These are phyloP conservation scores for Aureobasidium sp. DNA, from an alignment of 2,329 filamentous ascomycete species.

Conservation along the genomic window DNA sequence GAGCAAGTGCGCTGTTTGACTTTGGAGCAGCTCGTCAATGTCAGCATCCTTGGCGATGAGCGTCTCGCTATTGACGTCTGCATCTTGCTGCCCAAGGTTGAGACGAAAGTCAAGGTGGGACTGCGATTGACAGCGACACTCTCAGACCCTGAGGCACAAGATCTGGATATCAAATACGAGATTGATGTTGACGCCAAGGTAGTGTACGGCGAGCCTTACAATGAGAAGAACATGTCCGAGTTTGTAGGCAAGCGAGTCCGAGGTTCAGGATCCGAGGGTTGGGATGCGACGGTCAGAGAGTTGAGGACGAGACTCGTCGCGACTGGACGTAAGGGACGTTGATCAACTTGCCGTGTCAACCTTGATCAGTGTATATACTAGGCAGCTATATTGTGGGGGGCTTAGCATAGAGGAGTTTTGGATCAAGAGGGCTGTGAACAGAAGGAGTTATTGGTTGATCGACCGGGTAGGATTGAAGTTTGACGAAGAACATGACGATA, in stretches of 20 bases:
- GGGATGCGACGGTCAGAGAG: constrained; percentile 39
- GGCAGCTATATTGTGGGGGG: not conserved
- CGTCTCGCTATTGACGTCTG: constrained; percentile 55
- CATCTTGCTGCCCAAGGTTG: constrained; percentile 56
- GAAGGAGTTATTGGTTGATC: not conserved
- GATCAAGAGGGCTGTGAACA: not conserved
- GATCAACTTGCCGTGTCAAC: not conserved
- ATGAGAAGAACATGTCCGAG: constrained; percentile 66
- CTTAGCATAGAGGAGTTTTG: constrained; percentile 6
- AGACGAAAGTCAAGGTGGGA: constrained; percentile 61
- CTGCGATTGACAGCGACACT: constrained; percentile 49
- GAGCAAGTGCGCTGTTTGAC: constrained; percentile 56
- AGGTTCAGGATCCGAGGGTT: constrained; percentile 29
- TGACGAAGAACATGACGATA: constrained; percentile 1
- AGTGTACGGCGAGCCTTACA: constrained; percentile 72
- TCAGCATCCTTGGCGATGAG: constrained; percentile 58
- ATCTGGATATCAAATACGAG: constrained; percentile 45
- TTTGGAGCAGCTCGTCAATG: constrained; percentile 57
- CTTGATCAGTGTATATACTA: not conserved
- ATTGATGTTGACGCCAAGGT: constrained; percentile 47
- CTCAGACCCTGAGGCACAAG: constrained; percentile 43
- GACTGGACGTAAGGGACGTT: constrained; percentile 36
- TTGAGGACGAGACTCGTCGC: constrained; percentile 38
- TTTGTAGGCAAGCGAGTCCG: constrained; percentile 54
- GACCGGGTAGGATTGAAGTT: not conserved